Evolutionary conservation across 495 filamentous ascomycete species (phyloP).

Genomic region (Aspergillus funiculosus): DNA sequence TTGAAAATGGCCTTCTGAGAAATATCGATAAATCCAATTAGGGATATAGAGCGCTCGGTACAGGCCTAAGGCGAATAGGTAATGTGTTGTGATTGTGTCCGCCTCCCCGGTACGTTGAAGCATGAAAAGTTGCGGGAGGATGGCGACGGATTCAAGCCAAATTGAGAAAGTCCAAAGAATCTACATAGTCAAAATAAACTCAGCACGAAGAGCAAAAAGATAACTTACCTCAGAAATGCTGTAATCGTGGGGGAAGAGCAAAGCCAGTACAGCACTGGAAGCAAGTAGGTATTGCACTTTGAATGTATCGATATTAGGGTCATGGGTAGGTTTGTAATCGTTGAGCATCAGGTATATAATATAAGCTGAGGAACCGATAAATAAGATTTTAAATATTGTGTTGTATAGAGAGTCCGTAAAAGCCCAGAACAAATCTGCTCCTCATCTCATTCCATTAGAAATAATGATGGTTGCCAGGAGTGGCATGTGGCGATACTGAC

Average conservation of each 20-base stretch:
- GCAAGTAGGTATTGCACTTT: constrained; percentile 87
- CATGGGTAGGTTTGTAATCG: constrained; percentile 92
- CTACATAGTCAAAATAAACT: constrained; percentile 35
- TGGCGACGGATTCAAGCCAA: constrained; percentile 94
- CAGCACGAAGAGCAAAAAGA: not conserved
- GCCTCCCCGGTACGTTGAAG: constrained; percentile 95
- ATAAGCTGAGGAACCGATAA: constrained; percentile 83
- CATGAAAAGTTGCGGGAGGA: constrained; percentile 96
- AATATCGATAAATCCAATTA: constrained; percentile 93
- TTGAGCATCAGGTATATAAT: constrained; percentile 95
- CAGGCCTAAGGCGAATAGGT: constrained; percentile 87
- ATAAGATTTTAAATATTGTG: constrained; percentile 90
- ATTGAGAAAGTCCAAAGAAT: constrained; percentile 96
- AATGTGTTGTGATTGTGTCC: constrained; percentile 96
- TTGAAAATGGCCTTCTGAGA: constrained; percentile 68
- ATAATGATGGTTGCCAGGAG: constrained; percentile 5
- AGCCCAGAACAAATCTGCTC: constrained; percentile 80
- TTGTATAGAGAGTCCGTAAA: constrained; percentile 77
- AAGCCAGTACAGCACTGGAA: constrained; percentile 66
- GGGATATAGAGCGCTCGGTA: constrained; percentile 96
- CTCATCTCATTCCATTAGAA: constrained; percentile 1
- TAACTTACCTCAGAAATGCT: constrained; percentile 52
- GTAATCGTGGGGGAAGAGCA: constrained; percentile 82
- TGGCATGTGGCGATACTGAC: constrained; percentile 38
- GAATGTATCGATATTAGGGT: constrained; percentile 93